These are phyloP conservation scores for Gelatoporia subvermispora DNA, from an alignment of 768 basidiomycete species.

Conservation along the genomic window DNA sequence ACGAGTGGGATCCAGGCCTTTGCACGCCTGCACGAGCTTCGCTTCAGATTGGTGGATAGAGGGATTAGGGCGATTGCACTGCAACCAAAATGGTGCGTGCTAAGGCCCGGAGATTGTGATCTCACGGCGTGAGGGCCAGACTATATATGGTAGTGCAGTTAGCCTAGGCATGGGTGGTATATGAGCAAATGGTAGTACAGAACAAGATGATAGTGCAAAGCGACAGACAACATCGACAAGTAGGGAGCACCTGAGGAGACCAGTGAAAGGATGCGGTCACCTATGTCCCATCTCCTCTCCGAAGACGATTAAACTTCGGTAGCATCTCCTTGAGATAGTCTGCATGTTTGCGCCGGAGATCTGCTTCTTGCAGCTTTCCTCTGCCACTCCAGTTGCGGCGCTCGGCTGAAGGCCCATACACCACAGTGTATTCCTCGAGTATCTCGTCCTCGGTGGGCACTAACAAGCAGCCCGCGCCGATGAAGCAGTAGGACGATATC, in stretches of 20 bases:
- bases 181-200: neutral
- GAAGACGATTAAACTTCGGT: conserved; percentile 78
- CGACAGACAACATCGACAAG: no score
- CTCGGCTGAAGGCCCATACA: conserved; percentile 75
- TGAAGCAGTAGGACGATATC: conserved; percentile 73
- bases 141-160: no score
- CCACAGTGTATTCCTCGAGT: conserved; percentile 77
- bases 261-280: no score
- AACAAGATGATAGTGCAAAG: no score
- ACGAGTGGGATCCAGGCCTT: conserved; percentile 37
- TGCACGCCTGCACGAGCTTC: conserved; percentile 59
- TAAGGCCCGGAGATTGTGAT: conserved; percentile 56
- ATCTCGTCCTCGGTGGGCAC: conserved; percentile 75
- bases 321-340: conserved; percentile 92
- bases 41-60: conserved; percentile 54
- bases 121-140: conserved; percentile 23
- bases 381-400: conserved; percentile 81
- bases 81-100: conserved; percentile 70
- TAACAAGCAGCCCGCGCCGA: conserved; percentile 78
- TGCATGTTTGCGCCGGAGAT: conserved; percentile 80
- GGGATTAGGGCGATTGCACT: conserved; percentile 58
- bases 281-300: conserved; percentile 19
- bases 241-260: no score
- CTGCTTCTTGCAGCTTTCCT: conserved; percentile 77
- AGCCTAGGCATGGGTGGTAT: neutral